These are phyloP conservation scores for Fusarium miscanthi DNA, from an alignment of 2,329 filamentous ascomycete genomes.

Conservation along the genomic window DNA sequence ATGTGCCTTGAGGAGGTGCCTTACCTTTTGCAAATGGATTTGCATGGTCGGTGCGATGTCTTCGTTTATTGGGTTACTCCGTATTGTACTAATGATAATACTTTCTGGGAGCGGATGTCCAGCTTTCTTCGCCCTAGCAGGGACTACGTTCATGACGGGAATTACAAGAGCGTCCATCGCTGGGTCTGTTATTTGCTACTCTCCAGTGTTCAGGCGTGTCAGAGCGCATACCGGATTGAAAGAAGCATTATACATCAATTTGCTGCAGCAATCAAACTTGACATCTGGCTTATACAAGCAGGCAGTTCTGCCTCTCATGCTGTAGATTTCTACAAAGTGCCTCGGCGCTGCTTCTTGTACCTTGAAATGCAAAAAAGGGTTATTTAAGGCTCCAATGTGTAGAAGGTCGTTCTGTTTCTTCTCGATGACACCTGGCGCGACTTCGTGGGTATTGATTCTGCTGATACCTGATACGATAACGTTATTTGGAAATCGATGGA, in stretches of 20 bases:
- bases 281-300: background rate
- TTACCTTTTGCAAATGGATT: background rate
- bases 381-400: background rate
- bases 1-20: rapidly evolving
- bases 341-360: background rate
- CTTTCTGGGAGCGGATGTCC: background rate
- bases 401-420: background rate
- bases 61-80: background rate
- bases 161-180: background rate
- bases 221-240: background rate
- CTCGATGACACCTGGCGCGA: background rate
- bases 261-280: background rate
- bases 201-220: background rate
- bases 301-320: background rate
- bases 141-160: background rate
- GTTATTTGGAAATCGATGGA: background rate
- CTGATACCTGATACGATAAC: background rate
- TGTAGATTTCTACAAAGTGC: background rate
- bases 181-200: background rate
- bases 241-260: background rate
- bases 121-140: background rate
- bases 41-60: background rate
- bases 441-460: background rate
- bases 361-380: background rate
- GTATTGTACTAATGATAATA: background rate